These are phyloP conservation scores for Ophiobolus disseminans DNA, from an alignment of 2,329 filamentous ascomycete species.

Conservation along the genomic window DNA sequence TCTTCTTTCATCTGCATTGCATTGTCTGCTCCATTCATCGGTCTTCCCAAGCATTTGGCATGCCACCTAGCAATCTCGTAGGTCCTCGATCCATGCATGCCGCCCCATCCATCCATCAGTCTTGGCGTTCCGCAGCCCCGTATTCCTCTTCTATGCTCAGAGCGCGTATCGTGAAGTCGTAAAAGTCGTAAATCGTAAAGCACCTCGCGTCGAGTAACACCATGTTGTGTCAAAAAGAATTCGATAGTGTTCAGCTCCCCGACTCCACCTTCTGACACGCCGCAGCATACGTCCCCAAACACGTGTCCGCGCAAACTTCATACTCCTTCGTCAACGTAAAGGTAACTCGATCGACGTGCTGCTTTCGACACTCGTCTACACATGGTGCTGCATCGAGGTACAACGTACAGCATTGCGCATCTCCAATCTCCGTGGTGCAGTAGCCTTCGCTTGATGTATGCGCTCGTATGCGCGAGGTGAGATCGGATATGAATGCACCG, in stretches of 20 bases:
- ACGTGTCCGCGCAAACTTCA: slow-evolving; percentile 29
- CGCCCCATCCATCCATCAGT: no score
- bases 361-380: slow-evolving; percentile 34
- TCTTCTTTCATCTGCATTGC: no score
- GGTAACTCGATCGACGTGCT: slow-evolving; percentile 34
- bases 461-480: slow-evolving; percentile 5
- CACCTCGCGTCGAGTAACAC: no score
- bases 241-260: not conserved
- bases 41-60: no score
- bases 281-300: slow-evolving; percentile 4
- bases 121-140: no score
- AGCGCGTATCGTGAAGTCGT: not conserved
- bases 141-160: no score
- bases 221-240: no score
- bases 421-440: slow-evolving; percentile 35
- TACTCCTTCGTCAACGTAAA: slow-evolving; percentile 33
- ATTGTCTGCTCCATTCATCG: no score
- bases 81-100: no score
- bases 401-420: slow-evolving; percentile 30
- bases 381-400: slow-evolving; percentile 36
- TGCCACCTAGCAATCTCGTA: no score
- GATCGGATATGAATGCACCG: slow-evolving; percentile 6
- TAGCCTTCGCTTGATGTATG: slow-evolving; percentile 7
- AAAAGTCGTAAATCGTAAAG: no score
- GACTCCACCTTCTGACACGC: not conserved